Conservation (phyloP, 345 rosid genomes). For the Citrus trifoliata region DNA sequence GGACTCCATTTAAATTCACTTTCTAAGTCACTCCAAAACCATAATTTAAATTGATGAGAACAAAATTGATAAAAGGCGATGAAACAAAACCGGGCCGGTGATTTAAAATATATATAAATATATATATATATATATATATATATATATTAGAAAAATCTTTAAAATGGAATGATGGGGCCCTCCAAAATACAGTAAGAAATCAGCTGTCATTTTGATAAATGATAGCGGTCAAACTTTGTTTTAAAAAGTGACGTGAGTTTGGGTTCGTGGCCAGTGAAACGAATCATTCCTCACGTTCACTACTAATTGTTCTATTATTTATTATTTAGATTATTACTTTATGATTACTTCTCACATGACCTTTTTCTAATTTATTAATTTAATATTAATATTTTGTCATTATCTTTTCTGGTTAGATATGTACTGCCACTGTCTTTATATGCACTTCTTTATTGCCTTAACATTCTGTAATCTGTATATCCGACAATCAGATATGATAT, state of each 20-base stretch:
- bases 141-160: too few species aligned
- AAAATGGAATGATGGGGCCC: too few species aligned
- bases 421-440: slow-evolving; percentile 15
- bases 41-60: neutral
- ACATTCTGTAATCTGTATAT: slow-evolving; percentile 2
- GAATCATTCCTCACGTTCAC: slow-evolving; percentile 46
- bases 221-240: slow-evolving; percentile 23
- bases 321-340: slow-evolving; percentile 17
- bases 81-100: neutral
- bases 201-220: neutral
- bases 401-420: neutral
- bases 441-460: neutral
- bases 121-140: too few species aligned
- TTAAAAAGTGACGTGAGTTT: neutral
- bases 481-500: neutral
- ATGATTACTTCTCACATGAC: slow-evolving; percentile 33
- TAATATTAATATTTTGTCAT: neutral
- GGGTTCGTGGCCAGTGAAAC: slow-evolving; percentile 15
- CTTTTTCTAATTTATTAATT: neutral
- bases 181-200: neutral
- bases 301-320: neutral
- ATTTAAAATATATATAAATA: too few species aligned
- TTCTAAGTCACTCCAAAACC: neutral
- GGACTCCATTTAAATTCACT: neutral
- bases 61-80: neutral